Evolutionary conservation across 2,329 filamentous ascomycete species (phyloP).

Genomic region (Thelonectria blattea): DNA sequence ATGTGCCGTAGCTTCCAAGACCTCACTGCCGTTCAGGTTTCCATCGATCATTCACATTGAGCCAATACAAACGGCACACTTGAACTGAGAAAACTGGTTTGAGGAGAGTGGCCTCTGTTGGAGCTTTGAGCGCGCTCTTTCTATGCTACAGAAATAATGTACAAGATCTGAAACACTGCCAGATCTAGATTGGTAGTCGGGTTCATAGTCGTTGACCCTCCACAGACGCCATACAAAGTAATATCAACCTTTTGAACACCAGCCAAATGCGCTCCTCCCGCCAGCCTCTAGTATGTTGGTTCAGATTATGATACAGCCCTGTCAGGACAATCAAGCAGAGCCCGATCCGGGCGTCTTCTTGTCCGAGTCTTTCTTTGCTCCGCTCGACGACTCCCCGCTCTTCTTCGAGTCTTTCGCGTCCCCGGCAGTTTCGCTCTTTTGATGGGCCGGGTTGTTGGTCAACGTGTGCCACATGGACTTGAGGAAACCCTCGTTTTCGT

Average conservation of each 20-base stretch:
- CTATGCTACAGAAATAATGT: slow-evolving; percentile 43
- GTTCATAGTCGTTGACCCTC: slow-evolving; percentile 27
- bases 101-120: slow-evolving; percentile 46
- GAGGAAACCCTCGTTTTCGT: slow-evolving; percentile 87
- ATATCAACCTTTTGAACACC: slow-evolving; percentile 48
- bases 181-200: slow-evolving; percentile 38
- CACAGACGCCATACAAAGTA: slow-evolving; percentile 41
- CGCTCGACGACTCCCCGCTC: slow-evolving; percentile 32
- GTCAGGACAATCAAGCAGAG: slow-evolving; percentile 34
- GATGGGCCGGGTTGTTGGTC: slow-evolving; percentile 73
- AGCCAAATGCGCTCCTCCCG: slow-evolving; percentile 41
- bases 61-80: slow-evolving; percentile 7
- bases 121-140: slow-evolving; percentile 37
- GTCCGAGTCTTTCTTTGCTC: slow-evolving; percentile 38
- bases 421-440: slow-evolving; percentile 45
- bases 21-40: neutral
- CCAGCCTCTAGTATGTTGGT: slow-evolving; percentile 35
- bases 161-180: slow-evolving; percentile 38
- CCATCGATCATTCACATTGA: neutral
- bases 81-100: slow-evolving; percentile 33
- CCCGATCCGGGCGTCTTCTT: slow-evolving; percentile 45
- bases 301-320: slow-evolving; percentile 32
- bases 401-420: slow-evolving; percentile 29
- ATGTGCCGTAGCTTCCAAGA: slow-evolving; percentile 10
- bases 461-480: slow-evolving; percentile 93